Conservation (phyloP, 1,284 basidiomycete genomes). For the Paramarasmius palmivorus region DNA sequence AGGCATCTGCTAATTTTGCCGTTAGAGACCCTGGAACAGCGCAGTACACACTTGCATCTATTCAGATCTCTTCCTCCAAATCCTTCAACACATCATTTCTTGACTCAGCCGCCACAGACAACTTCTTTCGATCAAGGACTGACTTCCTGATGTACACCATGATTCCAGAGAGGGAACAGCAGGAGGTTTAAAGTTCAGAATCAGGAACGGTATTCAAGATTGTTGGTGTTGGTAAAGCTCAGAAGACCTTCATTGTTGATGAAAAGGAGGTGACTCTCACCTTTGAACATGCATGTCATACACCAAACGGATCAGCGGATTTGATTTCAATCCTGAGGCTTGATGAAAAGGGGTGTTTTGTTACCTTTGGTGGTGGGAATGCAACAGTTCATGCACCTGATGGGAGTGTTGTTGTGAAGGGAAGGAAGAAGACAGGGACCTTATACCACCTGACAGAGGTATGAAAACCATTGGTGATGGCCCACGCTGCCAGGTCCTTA, state of each 20-base stretch:
- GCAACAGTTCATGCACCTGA: conserved; percentile 3
- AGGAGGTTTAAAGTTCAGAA: neutral
- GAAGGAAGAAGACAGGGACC: neutral
- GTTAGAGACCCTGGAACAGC: neutral
- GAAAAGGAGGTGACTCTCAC: neutral
- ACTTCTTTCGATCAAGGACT: conserved; percentile 1
- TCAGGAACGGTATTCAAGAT: neutral
- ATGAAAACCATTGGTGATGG: neutral
- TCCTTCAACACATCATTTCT: neutral
- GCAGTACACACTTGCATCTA: neutral
- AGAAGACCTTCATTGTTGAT: neutral
- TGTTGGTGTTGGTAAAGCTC: neutral
- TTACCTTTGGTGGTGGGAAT: neutral
- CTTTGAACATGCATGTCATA: conserved; percentile 7
- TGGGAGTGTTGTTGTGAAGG: neutral
- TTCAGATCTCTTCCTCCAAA: neutral
- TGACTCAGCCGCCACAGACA: conserved; percentile 5
- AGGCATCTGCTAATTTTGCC: neutral
- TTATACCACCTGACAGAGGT: conserved; percentile 1
- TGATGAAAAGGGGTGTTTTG: neutral
- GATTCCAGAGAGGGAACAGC: neutral
- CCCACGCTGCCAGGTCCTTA: neutral
- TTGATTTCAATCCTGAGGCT: conserved; percentile 1
- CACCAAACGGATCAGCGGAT: neutral
- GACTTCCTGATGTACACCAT: conserved; percentile 8